Evolutionary conservation across 495 filamentous ascomycete genomes (phyloP), one percentile per base, ranked within the genome.

Genomic region (Symbiotaphrina buchneri): DNA sequence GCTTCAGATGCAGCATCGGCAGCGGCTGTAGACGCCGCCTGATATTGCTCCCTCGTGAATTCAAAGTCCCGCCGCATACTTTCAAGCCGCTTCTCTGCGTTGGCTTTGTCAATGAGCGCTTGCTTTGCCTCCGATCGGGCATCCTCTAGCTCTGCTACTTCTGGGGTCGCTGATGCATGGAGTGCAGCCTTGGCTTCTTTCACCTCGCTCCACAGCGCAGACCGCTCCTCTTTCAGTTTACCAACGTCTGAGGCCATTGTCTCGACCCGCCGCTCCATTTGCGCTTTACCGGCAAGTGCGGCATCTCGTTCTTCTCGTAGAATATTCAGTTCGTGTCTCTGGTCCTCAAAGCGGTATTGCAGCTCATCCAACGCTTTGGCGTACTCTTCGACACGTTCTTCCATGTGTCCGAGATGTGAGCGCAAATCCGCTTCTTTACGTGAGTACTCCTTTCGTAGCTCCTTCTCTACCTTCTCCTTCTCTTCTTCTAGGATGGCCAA

Each of bases 31-130:
- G 71, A 74, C 0, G 70, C 68, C 21, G 56, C 52, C 31, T 79
- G 71, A 36, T 80, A 82, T 21, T 63, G 54, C 11, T 58, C 52
- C 27, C 70, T 62, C 21, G 55, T 55, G 44, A 70, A 80, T 10
- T 75, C 73, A 15, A 50, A 40, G 8, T 72, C 63, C 10, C 54
- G 59, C 35, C 70, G 59, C 6, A 51, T 41, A 13, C 51, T 51
- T 7, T 57, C 51, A 8, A 61, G 43, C 36, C 59, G 61, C 21
- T 58, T 53, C 21, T 54, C 47, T n/a, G 68, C 42, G 18, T 45
- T 39, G 5, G 45, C 42, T 25, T 54, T 52, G 18, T 61, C 56
- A 7, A 35, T 49, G 4, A 64, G 40, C 0, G 53, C 28, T 10
- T 10, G 47, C 3, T 56, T 54, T 25, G 47, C 52, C 18, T 60